Conservation (phyloP, 331 rosid genomes). For the Malus hybrid region DNA sequence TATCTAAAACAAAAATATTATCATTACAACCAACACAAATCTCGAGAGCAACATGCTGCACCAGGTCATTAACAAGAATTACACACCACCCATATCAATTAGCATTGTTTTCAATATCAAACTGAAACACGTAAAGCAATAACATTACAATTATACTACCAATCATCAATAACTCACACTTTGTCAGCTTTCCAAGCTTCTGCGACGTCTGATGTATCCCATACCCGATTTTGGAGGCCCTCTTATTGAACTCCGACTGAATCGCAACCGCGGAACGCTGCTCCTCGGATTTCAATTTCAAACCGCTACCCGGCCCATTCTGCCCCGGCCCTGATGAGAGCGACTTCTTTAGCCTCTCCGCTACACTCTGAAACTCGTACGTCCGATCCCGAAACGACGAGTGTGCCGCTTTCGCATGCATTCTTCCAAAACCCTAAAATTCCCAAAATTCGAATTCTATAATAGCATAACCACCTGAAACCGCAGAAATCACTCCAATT, state of each 20-base stretch:
- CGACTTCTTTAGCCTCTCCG: conserved; percentile 70
- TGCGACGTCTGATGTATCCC: conserved; percentile 91
- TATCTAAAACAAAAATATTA: not conserved
- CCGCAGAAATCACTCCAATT: not conserved
- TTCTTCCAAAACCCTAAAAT: not conserved
- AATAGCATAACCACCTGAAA: conserved; percentile 28
- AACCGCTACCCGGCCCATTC: conserved; percentile 45
- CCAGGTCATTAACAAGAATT: not conserved
- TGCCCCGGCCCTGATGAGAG: conserved; percentile 34
- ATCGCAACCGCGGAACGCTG: conserved; percentile 50
- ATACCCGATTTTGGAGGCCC: conserved; percentile 83
- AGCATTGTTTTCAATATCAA: not conserved
- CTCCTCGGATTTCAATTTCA: conserved; percentile 68
- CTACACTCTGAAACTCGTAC: conserved; percentile 61
- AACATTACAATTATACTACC: not conserved
- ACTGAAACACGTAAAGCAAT: not conserved
- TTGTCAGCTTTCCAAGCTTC: conserved; percentile 79
- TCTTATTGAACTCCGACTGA: conserved; percentile 73
- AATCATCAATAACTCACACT: conserved; percentile 28
- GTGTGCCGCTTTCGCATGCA: conserved; percentile 60
- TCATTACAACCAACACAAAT: not conserved
- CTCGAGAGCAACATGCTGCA: not conserved
- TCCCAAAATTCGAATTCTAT: conserved; percentile 14
- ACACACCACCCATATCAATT: not conserved
- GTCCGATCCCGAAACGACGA: conserved; percentile 82